Evolutionary conservation across 2,329 filamentous ascomycete genomes (phyloP), one percentile per base, ranked within the genome.

Genomic region (Ceratocystis papillata): DNA sequence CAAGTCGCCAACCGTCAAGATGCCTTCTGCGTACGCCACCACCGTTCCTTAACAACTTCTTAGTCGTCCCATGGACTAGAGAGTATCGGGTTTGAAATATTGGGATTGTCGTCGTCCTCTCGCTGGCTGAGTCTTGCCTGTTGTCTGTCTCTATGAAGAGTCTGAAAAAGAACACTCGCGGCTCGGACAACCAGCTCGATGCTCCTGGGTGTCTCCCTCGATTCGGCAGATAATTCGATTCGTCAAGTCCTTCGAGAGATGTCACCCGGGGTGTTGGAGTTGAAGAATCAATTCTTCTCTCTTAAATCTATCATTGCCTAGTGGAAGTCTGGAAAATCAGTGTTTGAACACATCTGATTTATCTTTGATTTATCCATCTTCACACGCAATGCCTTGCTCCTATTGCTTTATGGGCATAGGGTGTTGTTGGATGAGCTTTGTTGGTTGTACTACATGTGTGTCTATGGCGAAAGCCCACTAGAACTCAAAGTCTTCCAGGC

Each of bases 21-120:
- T 79, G 77, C 75, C 73, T 63, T 62, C 81, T 82, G 83, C 81
- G 86, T 87, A 81, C 77, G 79, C 75, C 74, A 72, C 76, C 63
- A 53, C 48, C 55, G 28, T n/a, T 30, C 55, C 30, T 37, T 44
- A 55, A 63, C 53, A 57, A 73, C 75, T 71, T 75, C 72, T 76
- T 71, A 65, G 20, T 65, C 64, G 33, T 65, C 50, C 53, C 65
- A 67, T 68, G 61, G 63, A 64, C 50, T 67, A 64, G 63, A 67
- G 63, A 67, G 12, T 25, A 48, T 45, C 48, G 53, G 67, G 50
- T 62, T 41, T 48, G 44, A 63, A 67, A 46, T 46, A 33, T 57
- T 79, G 79, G 84, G 86, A 88, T 90, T 89, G 87, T 89, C 83
- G 84, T 84, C 82, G 88, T 90, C 86, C 86, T 88, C 85, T 90